A percentile compares a stretch with the other conserved stretches of the same genome.
Evolutionary conservation across 2,329 filamentous ascomycete species (phyloP).

Genomic region (Trichoderma gracile): DNA sequence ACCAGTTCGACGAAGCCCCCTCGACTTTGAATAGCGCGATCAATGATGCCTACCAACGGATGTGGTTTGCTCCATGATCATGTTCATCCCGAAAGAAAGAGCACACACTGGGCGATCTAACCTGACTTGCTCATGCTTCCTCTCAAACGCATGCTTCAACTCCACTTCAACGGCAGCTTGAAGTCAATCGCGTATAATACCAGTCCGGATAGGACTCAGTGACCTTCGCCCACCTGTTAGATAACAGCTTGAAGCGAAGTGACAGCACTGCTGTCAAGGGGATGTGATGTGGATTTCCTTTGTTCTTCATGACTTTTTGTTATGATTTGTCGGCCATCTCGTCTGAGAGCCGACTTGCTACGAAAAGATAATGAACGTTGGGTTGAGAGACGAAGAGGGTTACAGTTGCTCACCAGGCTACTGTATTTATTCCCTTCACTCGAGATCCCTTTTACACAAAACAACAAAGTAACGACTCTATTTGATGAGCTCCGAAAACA

Average conservation of each 20-base stretch:
- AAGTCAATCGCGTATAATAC: slow-evolving; percentile 14
- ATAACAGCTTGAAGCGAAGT: slow-evolving; percentile 15
- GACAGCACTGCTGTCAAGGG: slow-evolving; percentile 1
- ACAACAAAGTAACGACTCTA: slow-evolving; percentile 18
- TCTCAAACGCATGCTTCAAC: neutral
- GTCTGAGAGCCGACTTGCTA: slow-evolving; percentile 13
- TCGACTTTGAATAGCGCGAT: slow-evolving; percentile 6
- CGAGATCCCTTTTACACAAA: neutral
- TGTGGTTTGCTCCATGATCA: neutral
- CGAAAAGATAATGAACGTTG: slow-evolving; percentile 22
- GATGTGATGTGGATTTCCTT: slow-evolving; percentile 24
- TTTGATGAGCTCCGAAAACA: slow-evolving; percentile 4
- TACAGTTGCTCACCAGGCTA: neutral
- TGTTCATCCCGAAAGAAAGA: neutral
- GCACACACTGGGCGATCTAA: neutral
- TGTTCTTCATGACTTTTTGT: slow-evolving; percentile 24
- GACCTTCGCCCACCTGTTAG: slow-evolving; percentile 14
- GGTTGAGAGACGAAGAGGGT: neutral
- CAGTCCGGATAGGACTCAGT: neutral
- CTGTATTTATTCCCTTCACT: neutral
- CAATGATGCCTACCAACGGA: neutral
- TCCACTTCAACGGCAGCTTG: slow-evolving; percentile 3
- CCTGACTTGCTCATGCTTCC: slow-evolving; percentile 5
- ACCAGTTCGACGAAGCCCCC: slow-evolving; percentile 5
- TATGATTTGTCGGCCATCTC: slow-evolving; percentile 18